Conservation (phyloP, 2,329 filamentous ascomycete genomes). For the Trichoderma harzianum region DNA sequence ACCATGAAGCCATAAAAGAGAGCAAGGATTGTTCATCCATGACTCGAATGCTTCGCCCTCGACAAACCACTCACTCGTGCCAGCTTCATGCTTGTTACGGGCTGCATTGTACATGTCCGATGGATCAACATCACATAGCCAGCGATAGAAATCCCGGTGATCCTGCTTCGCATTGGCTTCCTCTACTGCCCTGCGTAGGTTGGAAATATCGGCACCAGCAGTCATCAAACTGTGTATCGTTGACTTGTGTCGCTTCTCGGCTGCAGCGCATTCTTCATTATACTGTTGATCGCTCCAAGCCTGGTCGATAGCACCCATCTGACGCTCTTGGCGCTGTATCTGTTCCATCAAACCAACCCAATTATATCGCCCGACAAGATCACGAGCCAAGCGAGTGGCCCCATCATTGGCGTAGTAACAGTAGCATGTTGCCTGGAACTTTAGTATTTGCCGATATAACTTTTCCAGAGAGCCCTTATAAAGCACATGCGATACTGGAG, state of each 20-base stretch:
- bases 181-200: background rate
- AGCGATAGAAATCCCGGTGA: background rate
- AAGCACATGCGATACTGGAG: background rate
- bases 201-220: background rate
- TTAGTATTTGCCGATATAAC: background rate
- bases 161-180: background rate
- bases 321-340: background rate
- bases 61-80: background rate
- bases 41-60: background rate
- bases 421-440: background rate
- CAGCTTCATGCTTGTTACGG: background rate
- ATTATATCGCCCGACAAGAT: background rate
- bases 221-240: background rate
- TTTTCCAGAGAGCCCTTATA: background rate
- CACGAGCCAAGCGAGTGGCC: background rate
- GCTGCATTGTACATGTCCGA: background rate
- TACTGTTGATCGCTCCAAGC: background rate
- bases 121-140: background rate
- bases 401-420: background rate
- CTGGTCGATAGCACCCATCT: background rate
- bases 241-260: background rate
- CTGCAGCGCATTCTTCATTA: background rate
- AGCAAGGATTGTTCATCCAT: background rate
- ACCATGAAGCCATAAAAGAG: conserved; percentile 18
- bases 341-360: background rate